Conservation (phyloP, 768 basidiomycete species). For the Lentinula raphanica region DNA sequence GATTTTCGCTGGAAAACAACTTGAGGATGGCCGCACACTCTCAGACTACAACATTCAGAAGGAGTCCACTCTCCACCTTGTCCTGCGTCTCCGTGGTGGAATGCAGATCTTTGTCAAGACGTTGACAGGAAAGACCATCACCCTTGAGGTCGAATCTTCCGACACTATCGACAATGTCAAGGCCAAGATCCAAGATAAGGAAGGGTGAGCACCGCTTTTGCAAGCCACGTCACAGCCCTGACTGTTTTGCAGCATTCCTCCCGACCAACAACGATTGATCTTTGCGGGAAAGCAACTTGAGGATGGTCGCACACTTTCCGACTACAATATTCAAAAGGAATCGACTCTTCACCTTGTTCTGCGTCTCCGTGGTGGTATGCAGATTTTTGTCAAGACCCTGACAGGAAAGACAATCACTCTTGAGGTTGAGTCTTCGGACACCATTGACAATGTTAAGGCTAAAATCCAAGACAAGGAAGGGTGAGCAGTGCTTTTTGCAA, state of each 20-base stretch:
- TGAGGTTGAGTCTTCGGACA: conserved; percentile 71
- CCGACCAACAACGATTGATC: conserved; percentile 27
- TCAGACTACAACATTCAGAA: conserved; percentile 72
- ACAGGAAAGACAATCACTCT: conserved; percentile 71
- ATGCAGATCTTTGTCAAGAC: conserved; percentile 52
- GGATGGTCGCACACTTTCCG: conserved; percentile 76
- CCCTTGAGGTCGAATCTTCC: conserved; percentile 67
- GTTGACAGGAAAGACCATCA: conserved; percentile 68
- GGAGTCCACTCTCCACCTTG: conserved; percentile 63
- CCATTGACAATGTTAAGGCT: conserved; percentile 69
- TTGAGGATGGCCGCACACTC: conserved; percentile 69
- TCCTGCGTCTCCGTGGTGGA: conserved; percentile 51
- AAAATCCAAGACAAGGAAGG: conserved; percentile 78
- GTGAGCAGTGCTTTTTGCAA: too few relatives aligned
- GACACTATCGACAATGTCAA: conserved; percentile 75
- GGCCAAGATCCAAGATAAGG: conserved; percentile 74
- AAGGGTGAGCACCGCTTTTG: conserved; percentile 24
- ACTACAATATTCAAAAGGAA: conserved; percentile 70
- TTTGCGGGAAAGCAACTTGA: conserved; percentile 88
- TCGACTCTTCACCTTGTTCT: conserved; percentile 54
- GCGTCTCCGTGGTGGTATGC: conserved; percentile 36
- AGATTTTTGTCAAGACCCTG: conserved; percentile 53
- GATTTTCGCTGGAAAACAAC: conserved; percentile 74
- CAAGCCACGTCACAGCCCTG: too few relatives aligned
- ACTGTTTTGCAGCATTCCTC: conserved; percentile 38